A percentile compares a stretch with the other conserved stretches of the same genome.
Evolutionary conservation across 768 basidiomycete genomes (phyloP).

Genomic region (Leccinum subgranulosum): DNA sequence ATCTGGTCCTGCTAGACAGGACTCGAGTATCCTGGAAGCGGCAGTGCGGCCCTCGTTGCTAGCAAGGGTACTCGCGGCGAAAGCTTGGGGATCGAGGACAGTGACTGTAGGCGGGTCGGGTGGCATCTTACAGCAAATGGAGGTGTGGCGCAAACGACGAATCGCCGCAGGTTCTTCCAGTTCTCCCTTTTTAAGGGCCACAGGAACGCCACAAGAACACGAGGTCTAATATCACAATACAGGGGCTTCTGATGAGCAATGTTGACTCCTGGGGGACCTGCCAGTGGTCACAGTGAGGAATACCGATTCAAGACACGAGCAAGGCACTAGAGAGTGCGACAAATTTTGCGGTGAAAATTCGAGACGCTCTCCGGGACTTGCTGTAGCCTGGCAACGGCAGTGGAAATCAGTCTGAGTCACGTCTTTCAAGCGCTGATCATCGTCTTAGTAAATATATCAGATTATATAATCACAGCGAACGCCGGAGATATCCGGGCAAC

Average conservation of each 20-base stretch:
- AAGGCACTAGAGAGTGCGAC: neutral
- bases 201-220: neutral
- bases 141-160: neutral
- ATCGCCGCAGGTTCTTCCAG: neutral
- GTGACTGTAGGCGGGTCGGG: neutral
- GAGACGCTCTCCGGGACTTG: neutral
- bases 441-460: too few species aligned
- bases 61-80: conserved; percentile 18
- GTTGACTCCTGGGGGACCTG: neutral
- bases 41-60: conserved; percentile 15
- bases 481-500: too few species aligned
- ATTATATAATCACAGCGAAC: too few species aligned
- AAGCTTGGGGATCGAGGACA: conserved; percentile 14
- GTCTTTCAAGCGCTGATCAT: too few species aligned
- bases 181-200: neutral
- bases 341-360: neutral
- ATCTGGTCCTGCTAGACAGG: conserved; percentile 26
- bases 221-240: neutral
- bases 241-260: conserved; percentile 5
- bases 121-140: neutral
- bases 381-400: neutral
- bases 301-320: neutral
- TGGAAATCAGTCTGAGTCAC: too few species aligned
- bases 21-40: conserved; percentile 15
- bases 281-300: neutral